Conservation (phyloP, 352 stramenopile species). For the Phytopythium litorale region DNA sequence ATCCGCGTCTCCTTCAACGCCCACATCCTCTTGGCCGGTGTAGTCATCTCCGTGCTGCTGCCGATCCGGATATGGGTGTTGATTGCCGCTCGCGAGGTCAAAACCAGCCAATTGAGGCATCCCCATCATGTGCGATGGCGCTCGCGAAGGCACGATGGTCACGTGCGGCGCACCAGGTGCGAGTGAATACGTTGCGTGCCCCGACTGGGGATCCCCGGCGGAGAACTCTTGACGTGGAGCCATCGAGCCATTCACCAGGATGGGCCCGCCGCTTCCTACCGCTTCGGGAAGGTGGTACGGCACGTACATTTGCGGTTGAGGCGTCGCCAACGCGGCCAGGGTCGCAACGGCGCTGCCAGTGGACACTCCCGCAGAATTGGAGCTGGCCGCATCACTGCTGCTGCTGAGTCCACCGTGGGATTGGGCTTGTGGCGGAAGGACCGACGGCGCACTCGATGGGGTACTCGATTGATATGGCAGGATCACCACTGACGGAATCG, state of each 20-base stretch:
- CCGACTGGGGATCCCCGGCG: conserved; percentile 3
- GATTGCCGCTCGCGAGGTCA: not conserved
- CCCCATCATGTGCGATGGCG: not conserved
- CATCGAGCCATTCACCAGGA: not conserved
- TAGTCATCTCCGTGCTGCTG: not conserved
- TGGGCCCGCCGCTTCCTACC: not conserved
- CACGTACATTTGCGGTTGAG: conserved; percentile 5
- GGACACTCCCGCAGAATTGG: not conserved
- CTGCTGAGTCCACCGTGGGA: not conserved
- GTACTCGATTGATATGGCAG: conserved; percentile 17
- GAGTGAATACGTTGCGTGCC: conserved; percentile 21
- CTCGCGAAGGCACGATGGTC: conserved; percentile 24
- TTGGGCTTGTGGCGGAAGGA: not conserved
- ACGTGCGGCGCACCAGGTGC: conserved; percentile 18
- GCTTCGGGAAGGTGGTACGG: conserved; percentile 1
- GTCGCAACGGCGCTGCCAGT: conserved; percentile 13
- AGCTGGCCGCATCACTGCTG: not conserved
- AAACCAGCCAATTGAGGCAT: not conserved
- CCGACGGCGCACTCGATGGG: not conserved
- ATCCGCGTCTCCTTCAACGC: not conserved
- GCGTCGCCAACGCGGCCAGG: conserved; percentile 10
- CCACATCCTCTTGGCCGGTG: not conserved
- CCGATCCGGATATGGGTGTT: not conserved
- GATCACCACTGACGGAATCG: conserved; percentile 28
- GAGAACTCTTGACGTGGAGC: not conserved